Conservation (phyloP, 2,329 filamentous ascomycete genomes). For the Beauveria medogensis region DNA sequence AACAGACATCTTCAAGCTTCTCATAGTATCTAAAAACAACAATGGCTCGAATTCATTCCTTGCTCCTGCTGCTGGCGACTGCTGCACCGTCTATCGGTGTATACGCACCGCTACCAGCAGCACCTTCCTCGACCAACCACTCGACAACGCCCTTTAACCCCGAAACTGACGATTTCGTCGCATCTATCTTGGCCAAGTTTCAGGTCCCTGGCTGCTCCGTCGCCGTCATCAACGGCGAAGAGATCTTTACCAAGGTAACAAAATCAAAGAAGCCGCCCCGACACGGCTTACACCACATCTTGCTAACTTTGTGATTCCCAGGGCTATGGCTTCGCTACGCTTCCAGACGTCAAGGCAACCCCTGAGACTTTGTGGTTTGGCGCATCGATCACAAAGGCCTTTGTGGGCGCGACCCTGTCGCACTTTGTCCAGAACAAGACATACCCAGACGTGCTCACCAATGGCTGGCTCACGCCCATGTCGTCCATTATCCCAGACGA, state of each 20-base stretch:
- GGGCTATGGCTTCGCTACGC: slow-evolving; percentile 1
- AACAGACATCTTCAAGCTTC: neutral
- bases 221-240: slow-evolving; percentile 36
- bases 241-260: slow-evolving; percentile 30
- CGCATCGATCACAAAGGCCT: slow-evolving; percentile 44
- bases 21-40: neutral
- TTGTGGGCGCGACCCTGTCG: slow-evolving; percentile 39
- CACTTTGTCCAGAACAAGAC: slow-evolving; percentile 34
- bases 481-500: slow-evolving; percentile 34
- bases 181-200: slow-evolving; percentile 23
- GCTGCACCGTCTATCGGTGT: neutral
- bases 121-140: neutral
- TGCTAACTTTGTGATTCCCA: neutral
- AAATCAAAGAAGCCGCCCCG: neutral
- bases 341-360: slow-evolving; percentile 30
- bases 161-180: slow-evolving; percentile 4
- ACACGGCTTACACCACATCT: neutral
- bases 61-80: neutral
- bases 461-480: slow-evolving; percentile 36
- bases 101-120: neutral
- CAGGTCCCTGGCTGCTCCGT: slow-evolving; percentile 42
- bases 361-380: slow-evolving; percentile 39
- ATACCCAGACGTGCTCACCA: slow-evolving; percentile 11
- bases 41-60: neutral
- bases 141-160: neutral